Percentiles rank a stretch among this genome's conserved stretches.
phyloP scores from a whole-genome alignment of 2,329 filamentous ascomycete genomes.

The Xylariomycetidae sp. region DNA sequence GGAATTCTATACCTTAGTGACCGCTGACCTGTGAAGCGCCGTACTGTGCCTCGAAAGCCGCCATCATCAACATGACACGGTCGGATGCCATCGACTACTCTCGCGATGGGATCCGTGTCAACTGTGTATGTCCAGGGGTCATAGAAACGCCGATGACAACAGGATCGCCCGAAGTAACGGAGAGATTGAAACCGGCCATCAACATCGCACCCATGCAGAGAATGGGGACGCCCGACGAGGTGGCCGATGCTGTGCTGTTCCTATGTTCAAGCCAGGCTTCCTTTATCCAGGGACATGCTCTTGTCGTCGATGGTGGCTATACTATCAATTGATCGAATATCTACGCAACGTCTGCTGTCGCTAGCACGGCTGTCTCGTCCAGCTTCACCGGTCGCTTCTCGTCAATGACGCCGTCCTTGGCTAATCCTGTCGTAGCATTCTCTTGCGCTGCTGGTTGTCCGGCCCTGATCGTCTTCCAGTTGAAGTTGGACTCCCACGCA shows the following conservation, averaged over 20 bases:
- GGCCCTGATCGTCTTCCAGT: slow-evolving; percentile 36
- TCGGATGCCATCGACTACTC: slow-evolving; percentile 53
- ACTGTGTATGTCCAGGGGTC: slow-evolving; percentile 35
- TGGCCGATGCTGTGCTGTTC: slow-evolving; percentile 44
- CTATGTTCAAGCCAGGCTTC: slow-evolving; percentile 41
- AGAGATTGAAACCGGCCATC: slow-evolving; percentile 34
- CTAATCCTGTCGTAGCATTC: not conserved
- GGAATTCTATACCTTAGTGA: not conserved
- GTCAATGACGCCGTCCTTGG: not conserved
- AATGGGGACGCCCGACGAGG: slow-evolving; percentile 43
- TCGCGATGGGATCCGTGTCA: slow-evolving; percentile 30
- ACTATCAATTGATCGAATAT: slow-evolving; percentile 34
- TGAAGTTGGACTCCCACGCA: slow-evolving; percentile 39
- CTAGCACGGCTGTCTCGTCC: not conserved
- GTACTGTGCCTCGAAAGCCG: slow-evolving; percentile 53
- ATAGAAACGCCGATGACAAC: slow-evolving; percentile 43
- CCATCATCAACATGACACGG: slow-evolving; percentile 51
- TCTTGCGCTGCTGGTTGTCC: not conserved
- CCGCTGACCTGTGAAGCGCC: slow-evolving; percentile 31
- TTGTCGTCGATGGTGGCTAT: slow-evolving; percentile 49
- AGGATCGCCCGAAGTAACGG: slow-evolving; percentile 30
- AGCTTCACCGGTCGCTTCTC: not conserved
- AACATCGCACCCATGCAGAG: slow-evolving; percentile 44
- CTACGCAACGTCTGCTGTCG: not conserved
- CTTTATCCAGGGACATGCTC: slow-evolving; percentile 45